Evolutionary conservation across 1,139 yeast genomes (phyloP), one percentile per base, ranked within the genome.

Genomic region (Protomyces arabidopsidicola): DNA sequence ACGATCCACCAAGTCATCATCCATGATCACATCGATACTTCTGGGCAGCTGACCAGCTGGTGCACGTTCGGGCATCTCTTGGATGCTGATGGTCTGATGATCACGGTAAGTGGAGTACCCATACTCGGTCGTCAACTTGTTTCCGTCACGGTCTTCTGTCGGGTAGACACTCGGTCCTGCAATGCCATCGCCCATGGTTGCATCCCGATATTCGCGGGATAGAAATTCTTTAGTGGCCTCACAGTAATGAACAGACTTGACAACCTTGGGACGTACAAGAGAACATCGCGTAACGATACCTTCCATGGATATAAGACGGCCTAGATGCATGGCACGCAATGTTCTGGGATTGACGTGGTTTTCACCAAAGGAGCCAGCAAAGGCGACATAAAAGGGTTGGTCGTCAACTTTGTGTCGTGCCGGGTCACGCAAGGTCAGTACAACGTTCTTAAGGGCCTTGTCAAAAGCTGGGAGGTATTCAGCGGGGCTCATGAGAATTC

Each of bases 41-140:
- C 98, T 81, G 51, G 99, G 98, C 68, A 93, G 80, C 76, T 93
- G 98, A 66, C 99, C 98, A 1, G 98, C 96, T 18, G 98, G 98
- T 0, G 98, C 97, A 69, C 87, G 82, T 77, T 93, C 99, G 0
- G 98, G 99, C 93, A 95, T 89, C 77, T 93, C 99, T 75, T 93
- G 99, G 45, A 93, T 87, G 0, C 97, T 85, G 45, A 93, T 82
- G 54, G 90, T 88, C 76, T 93, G 99, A 73, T 93, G 97, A 75
- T 93, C 98, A 70, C 93, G 82, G 74, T 90, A 93, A 22, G 96
- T 90, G 22, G 95, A 87, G 73, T 86, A 88, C 2, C 99, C 99
- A 72, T 89, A 93, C 74, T 93, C 98, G 0, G 97, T 91, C 39
- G 84, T 81, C 68, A 93, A 77, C 69, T 90, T 88, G 75, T 91